These are phyloP conservation scores for Scenedesmus sp. DNA, from an alignment of 163 green algal genomes.

Conservation along the genomic window DNA sequence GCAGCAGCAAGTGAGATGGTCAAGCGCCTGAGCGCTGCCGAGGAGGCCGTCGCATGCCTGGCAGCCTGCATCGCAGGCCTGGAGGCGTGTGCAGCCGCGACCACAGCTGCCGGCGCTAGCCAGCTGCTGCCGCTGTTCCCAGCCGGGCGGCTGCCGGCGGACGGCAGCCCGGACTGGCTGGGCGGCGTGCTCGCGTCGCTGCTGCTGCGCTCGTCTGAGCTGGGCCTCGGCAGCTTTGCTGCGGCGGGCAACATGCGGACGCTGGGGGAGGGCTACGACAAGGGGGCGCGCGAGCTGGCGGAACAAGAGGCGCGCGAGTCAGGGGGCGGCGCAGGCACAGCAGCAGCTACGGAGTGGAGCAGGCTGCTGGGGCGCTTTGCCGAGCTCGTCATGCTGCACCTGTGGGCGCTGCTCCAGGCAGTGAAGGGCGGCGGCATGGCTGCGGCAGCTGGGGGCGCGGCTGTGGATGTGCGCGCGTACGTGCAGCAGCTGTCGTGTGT, in stretches of 20 bases:
- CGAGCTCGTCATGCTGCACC: slow-evolving; percentile 26
- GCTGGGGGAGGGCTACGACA: slow-evolving; percentile 13
- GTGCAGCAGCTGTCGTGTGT: slow-evolving; percentile 44
- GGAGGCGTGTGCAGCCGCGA: background rate
- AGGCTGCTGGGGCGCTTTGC: background rate
- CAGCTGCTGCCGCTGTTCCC: slow-evolving; percentile 78
- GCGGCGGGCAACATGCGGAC: background rate
- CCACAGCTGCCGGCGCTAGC: background rate
- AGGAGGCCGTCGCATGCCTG: slow-evolving; percentile 52
- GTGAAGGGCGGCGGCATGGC: background rate
- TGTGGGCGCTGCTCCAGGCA: slow-evolving; percentile 28
- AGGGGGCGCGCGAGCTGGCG: background rate
- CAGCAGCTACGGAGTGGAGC: slow-evolving; percentile 9
- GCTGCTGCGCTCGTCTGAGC: slow-evolving; percentile 73
- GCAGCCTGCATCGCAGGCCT: slow-evolving; percentile 52
- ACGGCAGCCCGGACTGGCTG: slow-evolving; percentile 70
- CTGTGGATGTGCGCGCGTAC: background rate
- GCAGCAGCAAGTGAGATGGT: slow-evolving; percentile 57
- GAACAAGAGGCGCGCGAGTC: background rate
- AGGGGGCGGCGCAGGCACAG: background rate
- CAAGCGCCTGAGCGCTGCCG: slow-evolving; percentile 28
- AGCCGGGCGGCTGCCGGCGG: slow-evolving; percentile 24
- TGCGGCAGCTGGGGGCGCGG: background rate
- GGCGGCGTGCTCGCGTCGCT: slow-evolving; percentile 74
- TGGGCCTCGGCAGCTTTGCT: slow-evolving; percentile 63